A percentile compares a stretch with the other conserved stretches of the same genome.
These are phyloP conservation scores for Adenanthera pavonina DNA, from an alignment of 306 rosid species.

Conservation along the genomic window DNA sequence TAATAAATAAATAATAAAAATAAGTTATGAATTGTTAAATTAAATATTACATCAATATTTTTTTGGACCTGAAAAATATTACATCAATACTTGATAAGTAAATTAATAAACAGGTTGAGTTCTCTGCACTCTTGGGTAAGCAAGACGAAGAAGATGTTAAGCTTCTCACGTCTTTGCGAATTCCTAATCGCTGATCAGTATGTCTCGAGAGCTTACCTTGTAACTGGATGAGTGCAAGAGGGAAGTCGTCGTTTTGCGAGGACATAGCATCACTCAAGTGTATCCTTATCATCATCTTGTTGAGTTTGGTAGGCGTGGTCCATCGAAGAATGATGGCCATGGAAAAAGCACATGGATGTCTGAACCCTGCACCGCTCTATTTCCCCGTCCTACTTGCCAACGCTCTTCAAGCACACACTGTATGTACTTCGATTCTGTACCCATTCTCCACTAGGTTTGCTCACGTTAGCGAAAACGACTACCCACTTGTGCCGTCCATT, in stretches of 20 bases:
- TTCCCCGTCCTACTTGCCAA: not conserved
- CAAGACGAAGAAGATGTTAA: too few relatives aligned
- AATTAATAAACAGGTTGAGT: too few relatives aligned
- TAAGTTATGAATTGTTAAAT: too few relatives aligned
- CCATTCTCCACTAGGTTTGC: not conserved
- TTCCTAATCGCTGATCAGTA: too few relatives aligned
- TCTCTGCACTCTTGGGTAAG: too few relatives aligned
- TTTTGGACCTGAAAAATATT: too few relatives aligned
- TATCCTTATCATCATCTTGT: not conserved
- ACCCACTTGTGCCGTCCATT: not conserved
- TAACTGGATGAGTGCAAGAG: too few relatives aligned
- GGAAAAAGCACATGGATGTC: not conserved
- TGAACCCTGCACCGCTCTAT: not conserved
- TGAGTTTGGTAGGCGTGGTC: not conserved
- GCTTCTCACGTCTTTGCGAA: too few relatives aligned
- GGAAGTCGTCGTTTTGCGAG: not conserved
- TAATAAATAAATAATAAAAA: too few relatives aligned
- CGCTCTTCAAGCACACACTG: not conserved
- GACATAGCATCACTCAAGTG: not conserved
- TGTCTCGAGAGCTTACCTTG: too few relatives aligned
- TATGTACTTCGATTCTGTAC: not conserved
- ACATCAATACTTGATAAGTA: too few relatives aligned
- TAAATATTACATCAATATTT: too few relatives aligned
- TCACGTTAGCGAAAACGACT: constrained; percentile 1
- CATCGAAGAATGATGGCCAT: not conserved